phyloP scores from a whole-genome alignment of 345 rosid genomes.

The Brassica rapa region DNA sequence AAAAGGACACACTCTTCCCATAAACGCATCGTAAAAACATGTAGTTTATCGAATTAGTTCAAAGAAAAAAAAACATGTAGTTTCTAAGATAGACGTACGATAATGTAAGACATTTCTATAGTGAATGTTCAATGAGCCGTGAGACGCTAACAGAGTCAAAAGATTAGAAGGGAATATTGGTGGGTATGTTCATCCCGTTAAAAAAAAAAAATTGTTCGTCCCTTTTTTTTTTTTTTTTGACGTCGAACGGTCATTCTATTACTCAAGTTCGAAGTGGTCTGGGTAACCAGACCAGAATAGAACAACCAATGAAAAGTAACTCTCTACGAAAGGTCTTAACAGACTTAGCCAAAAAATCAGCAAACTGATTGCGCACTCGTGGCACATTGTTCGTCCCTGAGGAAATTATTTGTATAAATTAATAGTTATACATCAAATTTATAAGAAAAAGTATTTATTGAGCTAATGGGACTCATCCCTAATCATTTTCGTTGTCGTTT shows the following conservation, averaged over 20 bases:
- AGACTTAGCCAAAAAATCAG: too few species aligned
- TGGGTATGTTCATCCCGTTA: background rate
- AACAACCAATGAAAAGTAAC: too few species aligned
- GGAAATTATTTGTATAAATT: background rate
- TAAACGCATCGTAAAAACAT: background rate
- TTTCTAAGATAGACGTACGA: background rate
- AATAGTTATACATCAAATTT: background rate
- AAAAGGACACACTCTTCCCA: background rate
- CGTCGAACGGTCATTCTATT: too few species aligned
- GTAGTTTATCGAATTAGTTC: background rate
- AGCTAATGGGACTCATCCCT: background rate
- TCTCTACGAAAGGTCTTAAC: too few species aligned
- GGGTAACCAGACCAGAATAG: too few species aligned
- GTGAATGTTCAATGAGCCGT: too few species aligned
- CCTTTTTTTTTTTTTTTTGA: too few species aligned
- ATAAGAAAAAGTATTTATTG: background rate
- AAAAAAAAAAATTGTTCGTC: background rate
- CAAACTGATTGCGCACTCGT: too few species aligned
- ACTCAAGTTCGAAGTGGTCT: too few species aligned
- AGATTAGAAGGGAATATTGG: too few species aligned
- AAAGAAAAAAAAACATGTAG: background rate
- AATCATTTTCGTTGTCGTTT: background rate
- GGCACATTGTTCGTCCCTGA: background rate
- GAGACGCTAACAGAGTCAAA: too few species aligned
- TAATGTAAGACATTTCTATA: background rate